Evolutionary conservation across 257 asterid genomes (phyloP).

Genomic region (Nicotiana tabacum): DNA sequence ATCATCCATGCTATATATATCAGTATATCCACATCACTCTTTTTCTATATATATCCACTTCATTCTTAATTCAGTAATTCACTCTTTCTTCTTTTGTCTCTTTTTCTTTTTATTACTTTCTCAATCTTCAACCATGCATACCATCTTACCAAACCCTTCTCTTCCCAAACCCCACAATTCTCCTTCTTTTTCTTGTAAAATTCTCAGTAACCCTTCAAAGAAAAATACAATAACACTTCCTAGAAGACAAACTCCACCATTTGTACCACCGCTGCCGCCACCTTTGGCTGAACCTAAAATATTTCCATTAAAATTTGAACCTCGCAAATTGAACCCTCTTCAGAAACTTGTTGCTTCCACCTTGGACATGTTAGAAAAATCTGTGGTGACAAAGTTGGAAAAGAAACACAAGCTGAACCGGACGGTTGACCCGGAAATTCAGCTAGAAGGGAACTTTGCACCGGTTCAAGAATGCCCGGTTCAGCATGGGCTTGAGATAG

Average conservation of each 20-base stretch:
- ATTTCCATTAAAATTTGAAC: background rate
- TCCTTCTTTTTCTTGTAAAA: constrained; percentile 21
- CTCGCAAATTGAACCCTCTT: constrained; percentile 25
- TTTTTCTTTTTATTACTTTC: too few relatives aligned
- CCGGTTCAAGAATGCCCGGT: constrained; percentile 61
- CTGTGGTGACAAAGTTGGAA: constrained; percentile 24
- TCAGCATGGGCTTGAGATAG: constrained; percentile 41
- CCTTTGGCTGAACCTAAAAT: background rate
- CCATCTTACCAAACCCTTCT: background rate
- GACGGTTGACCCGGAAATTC: constrained; percentile 47
- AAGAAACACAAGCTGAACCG: constrained; percentile 36
- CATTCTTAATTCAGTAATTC: background rate
- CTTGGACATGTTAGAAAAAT: constrained; percentile 37
- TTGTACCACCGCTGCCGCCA: background rate
- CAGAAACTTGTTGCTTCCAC: constrained; percentile 42
- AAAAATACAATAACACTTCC: constrained; percentile 9
- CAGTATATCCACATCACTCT: too few relatives aligned
- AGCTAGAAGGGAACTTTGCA: constrained; percentile 53
- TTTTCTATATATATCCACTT: too few relatives aligned
- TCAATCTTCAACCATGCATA: background rate
- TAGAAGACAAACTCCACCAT: background rate
- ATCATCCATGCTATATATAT: too few relatives aligned
- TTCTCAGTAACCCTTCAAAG: constrained; percentile 19
- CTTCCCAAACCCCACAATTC: background rate
- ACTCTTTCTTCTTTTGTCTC: background rate